Base-by-base conservation (phyloP, 2,329 filamentous ascomycete genomes). In the Colletotrichum costaricense region DNA sequence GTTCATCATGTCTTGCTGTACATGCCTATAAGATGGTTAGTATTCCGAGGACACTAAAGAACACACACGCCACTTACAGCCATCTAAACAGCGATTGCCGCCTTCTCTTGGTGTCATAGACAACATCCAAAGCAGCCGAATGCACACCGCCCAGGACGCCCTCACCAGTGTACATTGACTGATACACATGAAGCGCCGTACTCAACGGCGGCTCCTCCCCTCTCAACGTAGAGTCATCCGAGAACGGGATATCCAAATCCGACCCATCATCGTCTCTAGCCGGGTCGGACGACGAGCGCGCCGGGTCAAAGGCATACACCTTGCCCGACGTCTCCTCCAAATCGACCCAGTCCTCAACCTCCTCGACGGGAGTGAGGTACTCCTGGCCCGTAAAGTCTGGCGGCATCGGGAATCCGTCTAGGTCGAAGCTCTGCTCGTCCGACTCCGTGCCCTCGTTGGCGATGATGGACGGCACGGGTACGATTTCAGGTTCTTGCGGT, bases 1-100 rank as follows among this genome's bases (percentile, higher is more conserved):
- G 67, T 81, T 84, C 81, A 86, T 82, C 5, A 81, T 78, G 2
- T 80, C 76, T 70, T 86, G 84, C 1, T 79, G 79, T 24, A 86
- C 72, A 72, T 86, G 82, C 2, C 82, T 84, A 14, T 3, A 11
- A 4, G 1, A 30, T 4, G 12, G 62, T 80, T 42, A 81, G 76
- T n/a, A n/a, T 7, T 5, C 30, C n/a, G 22, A 7, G 11, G 24
- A 38, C 8, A 22, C 0, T 8, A 8, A 33, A 7, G 2, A 35
- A 26, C 26, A 26, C 4, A 14, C 3, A n/a, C 16, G 9, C 6
- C 1, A 78, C 78, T 69, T 63, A 84, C 80, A 86, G 80, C 84
- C 85, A 87, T 75, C 81, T 81, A 58, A 85, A 86, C 0, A 86
- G 74, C 9, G 83, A 79, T 14, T 81, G 78, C 4, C 77, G 78